These are phyloP conservation scores for Hygrophila difformis DNA, from an alignment of 257 asterid genomes.

Conservation along the genomic window DNA sequence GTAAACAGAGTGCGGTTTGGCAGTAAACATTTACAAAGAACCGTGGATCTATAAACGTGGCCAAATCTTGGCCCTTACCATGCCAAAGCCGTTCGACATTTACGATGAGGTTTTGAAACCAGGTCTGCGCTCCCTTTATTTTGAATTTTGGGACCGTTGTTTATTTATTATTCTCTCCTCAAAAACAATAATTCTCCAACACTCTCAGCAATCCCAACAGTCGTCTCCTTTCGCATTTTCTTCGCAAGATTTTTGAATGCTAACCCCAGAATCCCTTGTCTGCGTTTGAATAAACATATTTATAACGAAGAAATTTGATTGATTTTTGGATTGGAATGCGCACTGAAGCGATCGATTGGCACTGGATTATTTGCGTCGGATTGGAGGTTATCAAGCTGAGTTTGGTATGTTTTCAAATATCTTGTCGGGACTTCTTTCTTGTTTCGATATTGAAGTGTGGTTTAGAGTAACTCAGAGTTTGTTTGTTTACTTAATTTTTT, in stretches of 20 bases:
- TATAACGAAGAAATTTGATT: background rate
- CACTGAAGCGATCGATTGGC: slow-evolving; percentile 23
- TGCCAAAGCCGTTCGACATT: slow-evolving; percentile 1
- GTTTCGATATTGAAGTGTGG: background rate
- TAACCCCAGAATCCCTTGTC: slow-evolving; percentile 15
- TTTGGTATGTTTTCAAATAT: slow-evolving; percentile 18
- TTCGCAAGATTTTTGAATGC: background rate
- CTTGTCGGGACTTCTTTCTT: background rate
- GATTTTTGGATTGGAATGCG: slow-evolving; percentile 21
- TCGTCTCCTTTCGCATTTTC: slow-evolving; percentile 3
- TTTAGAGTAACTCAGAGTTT: background rate
- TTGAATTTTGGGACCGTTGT: slow-evolving; percentile 49
- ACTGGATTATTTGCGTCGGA: slow-evolving; percentile 10
- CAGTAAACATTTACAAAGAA: no score
- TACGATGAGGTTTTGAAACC: slow-evolving; percentile 24
- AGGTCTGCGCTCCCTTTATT: slow-evolving; percentile 22
- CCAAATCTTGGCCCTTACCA: slow-evolving; percentile 13
- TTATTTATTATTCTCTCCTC: slow-evolving; percentile 8
- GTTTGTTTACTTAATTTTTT: slow-evolving; percentile 3
- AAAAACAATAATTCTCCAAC: slow-evolving; percentile 11
- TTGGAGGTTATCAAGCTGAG: slow-evolving; percentile 23
- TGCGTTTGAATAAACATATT: background rate
- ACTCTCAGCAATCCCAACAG: slow-evolving; percentile 13
- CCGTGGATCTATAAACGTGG: slow-evolving; percentile 31
- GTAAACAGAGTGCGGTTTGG: no score